These are phyloP conservation scores for Colletotrichum sidae DNA, from an alignment of 2,329 filamentous ascomycete genomes.

Conservation along the genomic window DNA sequence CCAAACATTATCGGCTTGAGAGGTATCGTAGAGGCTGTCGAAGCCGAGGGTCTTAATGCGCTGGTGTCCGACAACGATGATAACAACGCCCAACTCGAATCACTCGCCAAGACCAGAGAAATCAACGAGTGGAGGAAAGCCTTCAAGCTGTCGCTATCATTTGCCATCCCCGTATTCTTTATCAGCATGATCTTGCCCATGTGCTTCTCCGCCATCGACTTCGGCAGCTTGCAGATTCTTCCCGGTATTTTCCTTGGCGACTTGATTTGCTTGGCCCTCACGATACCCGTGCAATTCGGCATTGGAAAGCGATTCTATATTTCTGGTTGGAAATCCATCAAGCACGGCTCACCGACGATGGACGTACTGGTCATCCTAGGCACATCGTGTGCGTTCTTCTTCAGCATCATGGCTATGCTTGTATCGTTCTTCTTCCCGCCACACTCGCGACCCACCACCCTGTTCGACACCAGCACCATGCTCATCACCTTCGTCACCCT, in stretches of 20 bases:
- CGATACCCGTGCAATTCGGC: slow-evolving; percentile 95
- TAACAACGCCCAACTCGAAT: slow-evolving; percentile 96
- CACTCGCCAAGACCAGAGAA: slow-evolving; percentile 94
- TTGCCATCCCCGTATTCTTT: slow-evolving; percentile 90
- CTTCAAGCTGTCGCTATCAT: slow-evolving; percentile 80
- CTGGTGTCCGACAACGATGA: slow-evolving; percentile 92
- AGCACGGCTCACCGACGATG: slow-evolving; percentile 94
- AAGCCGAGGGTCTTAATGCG: slow-evolving; percentile 87
- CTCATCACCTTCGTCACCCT: slow-evolving; percentile 95
- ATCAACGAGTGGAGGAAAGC: slow-evolving; percentile 92
- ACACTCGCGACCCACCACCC: slow-evolving; percentile 84
- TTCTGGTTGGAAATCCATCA: slow-evolving; percentile 92
- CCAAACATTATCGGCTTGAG: slow-evolving; percentile 81
- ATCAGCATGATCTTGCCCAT: slow-evolving; percentile 96
- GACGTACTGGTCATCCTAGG: slow-evolving; percentile 95
- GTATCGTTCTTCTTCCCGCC: slow-evolving; percentile 82
- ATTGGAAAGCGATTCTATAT: slow-evolving; percentile 94
- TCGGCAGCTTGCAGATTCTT: slow-evolving; percentile 74
- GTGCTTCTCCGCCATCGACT: slow-evolving; percentile 80
- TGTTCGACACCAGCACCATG: slow-evolving; percentile 99
- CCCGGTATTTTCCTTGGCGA: slow-evolving; percentile 90
- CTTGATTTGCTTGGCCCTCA: slow-evolving; percentile 83
- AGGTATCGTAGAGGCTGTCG: slow-evolving; percentile 83
- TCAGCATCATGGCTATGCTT: slow-evolving; percentile 88
- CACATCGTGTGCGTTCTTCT: slow-evolving; percentile 96